Evolutionary conservation across 106 monocot species (phyloP), one percentile per base, ranked within the genome.

Genomic region (Dioscorea dumetorum): DNA sequence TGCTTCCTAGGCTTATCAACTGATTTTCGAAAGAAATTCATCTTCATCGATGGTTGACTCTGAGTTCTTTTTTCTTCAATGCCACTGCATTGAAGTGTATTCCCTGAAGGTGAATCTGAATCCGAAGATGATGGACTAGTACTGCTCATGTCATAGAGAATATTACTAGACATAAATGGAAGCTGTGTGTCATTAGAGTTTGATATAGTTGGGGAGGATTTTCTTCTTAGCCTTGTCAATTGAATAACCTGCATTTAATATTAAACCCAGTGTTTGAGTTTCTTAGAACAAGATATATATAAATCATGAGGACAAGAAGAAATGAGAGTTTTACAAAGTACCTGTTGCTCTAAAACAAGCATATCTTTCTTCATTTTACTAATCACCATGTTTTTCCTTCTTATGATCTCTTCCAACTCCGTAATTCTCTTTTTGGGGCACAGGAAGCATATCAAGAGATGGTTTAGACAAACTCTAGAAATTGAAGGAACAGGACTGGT

Each of bases 131-230:
- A 80, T 51, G 73, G 50, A 49, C 76, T 73, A 48, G 70, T 61
- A 71, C 78, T 82, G 64, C 86, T 85, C 78, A 86, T 80, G 60
- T 81, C 85, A 70, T 78, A 86, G 1, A 88, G 73, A 60, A 85
- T 57, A 78, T 88, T 85, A 56, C 65, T 72, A 22, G 72, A 52
- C 84, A 89, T 80, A 32, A 71, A 52, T 12, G 78, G 85, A 63
- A 64, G 67, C 49, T 48, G 50, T 20, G 12, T 17, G 21, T 17
- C 51, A 10, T 73, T 54, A 12, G 50, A 56, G 5, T 53, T 53
- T 8, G 48, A 63, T 20, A 59, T 24, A 63, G 41, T 41, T 5
- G 67, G 8, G 11, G 77, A 78, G 58, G 82, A 69, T 54, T 24
- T 28, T 67, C 89, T 77, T 69, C 65, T 60, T 14, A 70, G 61